Base-by-base conservation (phyloP, 768 basidiomycete genomes). In the Calocybe gangraenosa region DNA sequence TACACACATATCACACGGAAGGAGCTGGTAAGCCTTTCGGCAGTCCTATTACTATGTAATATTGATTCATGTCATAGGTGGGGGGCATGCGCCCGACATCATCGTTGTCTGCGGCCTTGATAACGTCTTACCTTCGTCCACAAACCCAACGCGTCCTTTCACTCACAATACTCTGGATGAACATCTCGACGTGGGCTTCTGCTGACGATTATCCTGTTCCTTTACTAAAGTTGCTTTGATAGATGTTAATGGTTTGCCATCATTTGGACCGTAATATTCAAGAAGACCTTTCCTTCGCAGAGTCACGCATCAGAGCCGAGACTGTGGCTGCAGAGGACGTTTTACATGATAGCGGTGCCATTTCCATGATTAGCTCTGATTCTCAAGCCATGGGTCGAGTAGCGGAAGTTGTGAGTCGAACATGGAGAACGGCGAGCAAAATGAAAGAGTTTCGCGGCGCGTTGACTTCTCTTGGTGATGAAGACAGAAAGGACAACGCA, bases 181-280 rank as follows among this genome's bases (percentile, higher is more conserved):
- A 61, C 96, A 99, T 67, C 80, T 96, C 13, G 96, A 98, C 59
- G 95, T 95, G 57, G 60, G 86, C 59, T 4, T 33, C 30, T 14
- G 17, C 10, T 17, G 3, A 15, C 34, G 7, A 36, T 13, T 13
- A 31, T 37, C 25, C 23, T 47, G 23, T 22, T 22, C 17, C 7
- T 35, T 35, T 18, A 6, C 6, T n/a, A 5, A 14, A 35, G n/a
- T 7, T 40, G 19, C 2, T 17, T 17, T 45, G 30, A 32, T 11
- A 37, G 94, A 99, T 98, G 96, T 74, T 98, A 18, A 97, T 98
- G 92, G 93, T 97, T n/a, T 96, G 93, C 63, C 95, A 99, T 62
- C 95, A 99, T 64, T 79, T 99, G 45, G 92, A 96, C 67, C 81
- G 73, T 54, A 78, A 74, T n/a, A 92, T 95, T 53, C 79, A 87